Percentiles rank a stretch among this genome's conserved stretches.
These are phyloP conservation scores for Colletotrichum costaricense DNA, from an alignment of 2,329 filamentous ascomycete species.

Conservation along the genomic window DNA sequence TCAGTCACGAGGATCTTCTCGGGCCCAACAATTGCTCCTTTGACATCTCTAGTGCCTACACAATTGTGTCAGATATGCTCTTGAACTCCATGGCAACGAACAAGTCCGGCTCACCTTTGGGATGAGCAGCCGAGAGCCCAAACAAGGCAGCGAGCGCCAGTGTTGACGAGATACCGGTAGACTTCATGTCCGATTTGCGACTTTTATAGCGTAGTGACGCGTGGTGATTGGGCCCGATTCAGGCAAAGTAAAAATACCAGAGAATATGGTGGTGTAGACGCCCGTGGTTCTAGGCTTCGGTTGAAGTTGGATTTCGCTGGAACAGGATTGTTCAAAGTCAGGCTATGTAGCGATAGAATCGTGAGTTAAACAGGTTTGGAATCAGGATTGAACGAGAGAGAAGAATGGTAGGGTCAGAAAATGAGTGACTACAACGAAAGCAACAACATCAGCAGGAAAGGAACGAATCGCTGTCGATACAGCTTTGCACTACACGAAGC, in stretches of 20 bases:
- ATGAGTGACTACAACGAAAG: constrained; percentile 38
- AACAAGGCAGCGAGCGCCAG: constrained; percentile 4
- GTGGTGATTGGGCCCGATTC: neutral
- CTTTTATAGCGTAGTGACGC: neutral
- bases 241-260: too few relatives aligned
- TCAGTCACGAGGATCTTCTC: constrained; percentile 48
- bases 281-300: neutral
- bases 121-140: constrained; percentile 26
- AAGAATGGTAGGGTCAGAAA: constrained; percentile 35
- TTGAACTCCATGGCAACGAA: neutral
- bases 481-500: constrained; percentile 16
- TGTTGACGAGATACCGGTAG: constrained; percentile 1
- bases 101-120: constrained; percentile 12
- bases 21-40: neutral
- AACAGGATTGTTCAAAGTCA: neutral
- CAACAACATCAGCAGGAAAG: constrained; percentile 36
- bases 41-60: constrained; percentile 26
- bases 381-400: constrained; percentile 11
- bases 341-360: constrained; percentile 12
- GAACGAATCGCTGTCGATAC: constrained; percentile 36
- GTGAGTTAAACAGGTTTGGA: constrained; percentile 19
- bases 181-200: constrained; percentile 17
- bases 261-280: neutral
- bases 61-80: neutral
- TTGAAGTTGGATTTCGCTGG: neutral